Evolutionary conservation across 78 protist species (phyloP).

Genomic region (Anaeramoeba flamelloides): DNA sequence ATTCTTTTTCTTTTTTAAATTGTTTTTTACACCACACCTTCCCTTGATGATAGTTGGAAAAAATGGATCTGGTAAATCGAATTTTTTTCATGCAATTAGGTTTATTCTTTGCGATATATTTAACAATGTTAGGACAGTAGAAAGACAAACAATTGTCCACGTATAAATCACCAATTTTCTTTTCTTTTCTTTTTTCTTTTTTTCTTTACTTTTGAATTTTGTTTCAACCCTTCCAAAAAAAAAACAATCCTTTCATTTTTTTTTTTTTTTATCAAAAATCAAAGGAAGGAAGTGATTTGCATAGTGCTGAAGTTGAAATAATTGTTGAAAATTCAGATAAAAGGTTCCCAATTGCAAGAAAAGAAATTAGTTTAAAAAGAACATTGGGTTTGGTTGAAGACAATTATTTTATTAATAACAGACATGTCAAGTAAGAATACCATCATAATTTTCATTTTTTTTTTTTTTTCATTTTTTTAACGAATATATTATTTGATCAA

Average conservation of each 20-base stretch:
- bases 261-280: constrained; percentile 20
- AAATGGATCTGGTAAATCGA: constrained; percentile 43
- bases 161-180: background rate
- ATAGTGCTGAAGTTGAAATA: constrained; percentile 84
- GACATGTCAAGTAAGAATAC: constrained; percentile 23
- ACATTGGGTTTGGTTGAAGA: constrained; percentile 68
- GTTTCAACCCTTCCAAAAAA: background rate
- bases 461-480: constrained; percentile 1
- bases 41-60: no score
- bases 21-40: no score
- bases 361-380: constrained; percentile 58
- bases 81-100: constrained; percentile 42
- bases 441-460: background rate
- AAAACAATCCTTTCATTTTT: background rate
- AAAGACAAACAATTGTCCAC: background rate
- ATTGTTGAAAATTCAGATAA: constrained; percentile 78
- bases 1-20: background rate
- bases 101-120: constrained; percentile 55
- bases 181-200: background rate
- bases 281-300: constrained; percentile 37
- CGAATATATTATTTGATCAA: background rate
- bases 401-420: constrained; percentile 63
- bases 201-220: background rate
- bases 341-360: constrained; percentile 52
- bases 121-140: background rate